Conservation (phyloP, 2,329 filamentous ascomycete species). For the Fusarium sp. region DNA sequence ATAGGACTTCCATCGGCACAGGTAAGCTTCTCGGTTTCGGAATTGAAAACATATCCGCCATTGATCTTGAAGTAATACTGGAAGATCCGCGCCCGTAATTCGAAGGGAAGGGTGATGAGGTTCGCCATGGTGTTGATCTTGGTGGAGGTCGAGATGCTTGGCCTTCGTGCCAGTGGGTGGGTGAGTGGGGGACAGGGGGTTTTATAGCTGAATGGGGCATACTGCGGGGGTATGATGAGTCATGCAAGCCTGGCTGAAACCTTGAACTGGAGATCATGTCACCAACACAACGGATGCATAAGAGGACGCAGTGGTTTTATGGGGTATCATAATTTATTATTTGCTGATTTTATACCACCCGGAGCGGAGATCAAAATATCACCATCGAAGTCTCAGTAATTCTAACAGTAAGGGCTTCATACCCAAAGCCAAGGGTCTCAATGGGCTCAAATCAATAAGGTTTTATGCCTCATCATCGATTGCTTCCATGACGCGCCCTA, state of each 20-base stretch:
- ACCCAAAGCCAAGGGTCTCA: too few species aligned
- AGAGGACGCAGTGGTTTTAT: not conserved
- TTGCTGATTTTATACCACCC: too few species aligned
- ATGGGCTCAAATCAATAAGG: too few species aligned
- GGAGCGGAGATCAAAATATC: too few species aligned
- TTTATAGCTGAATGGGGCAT: not conserved
- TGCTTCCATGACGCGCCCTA: too few species aligned
- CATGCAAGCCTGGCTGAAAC: not conserved
- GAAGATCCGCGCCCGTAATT: constrained; percentile 28
- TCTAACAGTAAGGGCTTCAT: too few species aligned
- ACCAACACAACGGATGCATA: not conserved
- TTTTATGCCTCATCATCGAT: too few species aligned
- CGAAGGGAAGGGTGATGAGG: not conserved
- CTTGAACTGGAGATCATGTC: not conserved
- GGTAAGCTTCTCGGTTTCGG: constrained; percentile 8
- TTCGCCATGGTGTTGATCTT: not conserved
- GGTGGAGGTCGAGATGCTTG: not conserved
- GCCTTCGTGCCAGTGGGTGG: not conserved
- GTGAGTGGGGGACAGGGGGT: not conserved
- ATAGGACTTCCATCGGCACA: constrained; percentile 8
- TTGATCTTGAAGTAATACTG: constrained; percentile 13
- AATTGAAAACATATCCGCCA: constrained; percentile 19
- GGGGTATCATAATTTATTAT: not conserved
- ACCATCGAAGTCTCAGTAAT: too few species aligned
- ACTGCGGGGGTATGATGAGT: not conserved